A percentile compares a stretch with the other conserved stretches of the same genome.
phyloP scores from a whole-genome alignment of 2,329 filamentous ascomycete species.

The Apiospora marii region DNA sequence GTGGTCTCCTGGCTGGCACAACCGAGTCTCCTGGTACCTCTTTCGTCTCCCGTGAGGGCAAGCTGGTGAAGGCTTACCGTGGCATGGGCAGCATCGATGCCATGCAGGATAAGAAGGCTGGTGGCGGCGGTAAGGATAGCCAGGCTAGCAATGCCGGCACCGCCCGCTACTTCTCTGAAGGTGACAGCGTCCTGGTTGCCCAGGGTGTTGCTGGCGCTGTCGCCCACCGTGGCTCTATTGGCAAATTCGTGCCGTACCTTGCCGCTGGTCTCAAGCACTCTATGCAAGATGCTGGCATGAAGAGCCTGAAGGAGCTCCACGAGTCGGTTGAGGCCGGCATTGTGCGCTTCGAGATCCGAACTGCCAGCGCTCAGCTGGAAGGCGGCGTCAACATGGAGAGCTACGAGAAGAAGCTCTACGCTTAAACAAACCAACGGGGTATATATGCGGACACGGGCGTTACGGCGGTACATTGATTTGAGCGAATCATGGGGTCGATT shows the following conservation, averaged over 20 bases:
- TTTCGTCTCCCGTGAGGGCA: slow-evolving; percentile 94
- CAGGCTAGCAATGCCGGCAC: slow-evolving; percentile 92
- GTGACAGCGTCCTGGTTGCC: slow-evolving; percentile 91
- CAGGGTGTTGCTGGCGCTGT: slow-evolving; percentile 94
- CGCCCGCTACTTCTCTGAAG: slow-evolving; percentile 97
- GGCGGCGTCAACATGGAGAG: slow-evolving; percentile 98
- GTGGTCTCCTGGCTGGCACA: slow-evolving; percentile 93
- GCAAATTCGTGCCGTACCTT: slow-evolving; percentile 95
- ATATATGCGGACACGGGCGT: slow-evolving; percentile 3
- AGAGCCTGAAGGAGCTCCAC: slow-evolving; percentile 80
- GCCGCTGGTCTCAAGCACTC: slow-evolving; percentile 96
- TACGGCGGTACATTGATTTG: slow-evolving; percentile 10
- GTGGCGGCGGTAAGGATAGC: slow-evolving; percentile 73
- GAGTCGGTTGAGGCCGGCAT: slow-evolving; percentile 75
- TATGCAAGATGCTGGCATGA: slow-evolving; percentile 91
- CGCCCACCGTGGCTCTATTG: slow-evolving; percentile 83
- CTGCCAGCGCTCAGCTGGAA: slow-evolving; percentile 93
- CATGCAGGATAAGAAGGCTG: slow-evolving; percentile 99
- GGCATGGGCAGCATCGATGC: slow-evolving; percentile 99
- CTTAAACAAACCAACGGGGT: slow-evolving; percentile 56
- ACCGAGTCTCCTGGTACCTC: slow-evolving; percentile 97
- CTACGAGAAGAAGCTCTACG: slow-evolving; percentile 99
- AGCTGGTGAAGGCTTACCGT: slow-evolving; percentile 98
- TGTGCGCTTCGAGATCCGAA: slow-evolving; percentile 93
- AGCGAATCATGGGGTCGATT: slow-evolving; percentile 16